Evolutionary conservation across 805 yeast species (phyloP).

Genomic region (Candida awuae): DNA sequence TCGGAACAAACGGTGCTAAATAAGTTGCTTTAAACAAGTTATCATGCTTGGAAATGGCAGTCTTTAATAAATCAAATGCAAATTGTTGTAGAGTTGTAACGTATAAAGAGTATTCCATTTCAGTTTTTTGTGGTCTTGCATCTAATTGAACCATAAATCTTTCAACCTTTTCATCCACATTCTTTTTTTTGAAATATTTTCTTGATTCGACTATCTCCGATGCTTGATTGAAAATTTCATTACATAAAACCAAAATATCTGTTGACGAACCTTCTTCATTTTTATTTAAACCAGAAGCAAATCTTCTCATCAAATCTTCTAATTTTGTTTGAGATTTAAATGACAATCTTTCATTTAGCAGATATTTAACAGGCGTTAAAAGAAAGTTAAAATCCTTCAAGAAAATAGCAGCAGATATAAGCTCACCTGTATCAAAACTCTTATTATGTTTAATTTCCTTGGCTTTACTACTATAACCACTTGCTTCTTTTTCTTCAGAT

Average conservation of each 20-base stretch:
- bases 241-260: slow-evolving; percentile 62
- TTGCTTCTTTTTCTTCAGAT: slow-evolving; percentile 92
- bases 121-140: slow-evolving; percentile 47
- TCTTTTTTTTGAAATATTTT: slow-evolving; percentile 14
- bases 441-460: slow-evolving; percentile 86
- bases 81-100: slow-evolving; percentile 62
- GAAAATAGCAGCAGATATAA: slow-evolving; percentile 57
- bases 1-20: slow-evolving; percentile 66
- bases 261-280: slow-evolving; percentile 52
- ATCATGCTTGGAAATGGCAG: slow-evolving; percentile 58
- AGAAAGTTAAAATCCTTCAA: slow-evolving; percentile 49
- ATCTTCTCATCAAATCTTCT: slow-evolving; percentile 70
- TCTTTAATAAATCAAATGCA: slow-evolving; percentile 65
- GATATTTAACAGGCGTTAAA: slow-evolving; percentile 58
- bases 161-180: slow-evolving; percentile 28
- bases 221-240: slow-evolving; percentile 59
- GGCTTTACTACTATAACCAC: slow-evolving; percentile 77
- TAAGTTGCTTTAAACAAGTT: slow-evolving; percentile 51
- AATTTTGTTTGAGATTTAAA: slow-evolving; percentile 64
- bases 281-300: slow-evolving; percentile 68
- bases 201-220: slow-evolving; percentile 22
- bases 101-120: slow-evolving; percentile 48
- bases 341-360: slow-evolving; percentile 57
- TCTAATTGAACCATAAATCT: slow-evolving; percentile 72
- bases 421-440: slow-evolving; percentile 80